Base-by-base conservation (phyloP, 1,139 yeast genomes). In the Protomyces gravidus region DNA sequence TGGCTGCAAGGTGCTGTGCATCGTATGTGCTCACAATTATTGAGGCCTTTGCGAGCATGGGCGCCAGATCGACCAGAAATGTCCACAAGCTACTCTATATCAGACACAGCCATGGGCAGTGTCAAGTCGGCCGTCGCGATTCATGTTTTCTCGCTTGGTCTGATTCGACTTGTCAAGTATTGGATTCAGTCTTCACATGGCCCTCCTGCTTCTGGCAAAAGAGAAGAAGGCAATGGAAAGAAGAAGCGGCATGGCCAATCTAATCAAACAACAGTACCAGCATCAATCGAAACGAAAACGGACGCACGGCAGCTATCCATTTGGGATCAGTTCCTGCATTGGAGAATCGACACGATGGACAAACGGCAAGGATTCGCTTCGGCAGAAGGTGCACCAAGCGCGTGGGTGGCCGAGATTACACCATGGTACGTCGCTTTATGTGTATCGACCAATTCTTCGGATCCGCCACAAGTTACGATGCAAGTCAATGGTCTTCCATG, bases 91-190 rank as follows among this genome's bases (percentile, higher is more conserved):
- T 36, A 36, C 21, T n/a, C 42, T 5, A 13, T 36, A 11, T 36
- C 42, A n/a, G 42, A 36, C 17, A 36, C 42, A 4, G 50, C 45
- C 19, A 5, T 46, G 28, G 45, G 48, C 21, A 33, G 39, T 47
- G 40, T 53, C 32, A 45, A 36, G 32, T 45, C 51, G 17, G 58
- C 58, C 11, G 28, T 53, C 21, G 58, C 58, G 26, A 46, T 53
- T 15, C 58, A 53, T 26, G 40, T 53, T 13, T 23, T 45, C 15
- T 32, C 58, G 5, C 19, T 53, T 2, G 51, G 58, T 7, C 21
- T 46, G 19, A 19, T 53, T n/a, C 50, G 51, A 4, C 46, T 53
- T 6, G 33, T 33, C 13, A 42, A 25, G 6, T 45, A 52, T 32
- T 52, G 57, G 57, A 15, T 40, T 7, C 23, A 27, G 13, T 25